Base-by-base conservation (phyloP, 2,329 filamentous ascomycete genomes). In the Pseudogymnoascus sp. region DNA sequence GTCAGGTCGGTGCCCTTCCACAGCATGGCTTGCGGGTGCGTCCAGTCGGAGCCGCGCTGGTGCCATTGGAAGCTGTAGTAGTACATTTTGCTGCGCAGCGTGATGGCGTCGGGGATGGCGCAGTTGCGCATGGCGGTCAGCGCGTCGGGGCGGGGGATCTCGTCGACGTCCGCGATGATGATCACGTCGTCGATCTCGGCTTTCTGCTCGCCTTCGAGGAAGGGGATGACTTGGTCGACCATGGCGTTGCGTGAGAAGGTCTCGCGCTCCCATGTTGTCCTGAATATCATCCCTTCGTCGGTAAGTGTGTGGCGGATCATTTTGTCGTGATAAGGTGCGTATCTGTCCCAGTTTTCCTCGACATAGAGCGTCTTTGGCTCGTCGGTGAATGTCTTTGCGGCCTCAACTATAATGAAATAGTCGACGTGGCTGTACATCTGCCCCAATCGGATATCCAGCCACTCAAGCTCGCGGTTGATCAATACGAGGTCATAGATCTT, bases 381-480 rank as follows among this genome's bases (percentile, higher is more conserved):
- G 37, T 80, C 80, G 15, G 84, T 85, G 67, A 88, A 88, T 1
- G 84, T 87, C 60, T 75, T 79, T 17, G 75, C 71, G 0, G 82
- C 80, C 74, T 88, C 86, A 60, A 88, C 79, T 35, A 88, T 79
- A 68, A 88, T 77, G 68, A 87, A 88, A 73, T 86, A 87, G 74
- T 88, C 85, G 64, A 88, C 83, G 44, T 81, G 74, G 40, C 80
- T 72, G 63, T 82, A 81, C 15, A 86, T 78, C 2, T 82, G 82
- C 68, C 84, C 78, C 2, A 88, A 76, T 10, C 84, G 82, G 59
- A 89, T 82, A 71, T 88, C 85, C 44, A 88, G 77, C 79, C 83
- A 86, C 73, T 88, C 85, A 11, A 88, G 77, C 73, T 88, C 86
- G 2, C 78, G 81, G 67, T 85, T 86, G 68, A 88, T 74, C 77